Percentiles rank a stretch among this genome's conserved stretches.
phyloP scores from a whole-genome alignment of 2,329 filamentous ascomycete species.

The Rutstroemia sp. region DNA sequence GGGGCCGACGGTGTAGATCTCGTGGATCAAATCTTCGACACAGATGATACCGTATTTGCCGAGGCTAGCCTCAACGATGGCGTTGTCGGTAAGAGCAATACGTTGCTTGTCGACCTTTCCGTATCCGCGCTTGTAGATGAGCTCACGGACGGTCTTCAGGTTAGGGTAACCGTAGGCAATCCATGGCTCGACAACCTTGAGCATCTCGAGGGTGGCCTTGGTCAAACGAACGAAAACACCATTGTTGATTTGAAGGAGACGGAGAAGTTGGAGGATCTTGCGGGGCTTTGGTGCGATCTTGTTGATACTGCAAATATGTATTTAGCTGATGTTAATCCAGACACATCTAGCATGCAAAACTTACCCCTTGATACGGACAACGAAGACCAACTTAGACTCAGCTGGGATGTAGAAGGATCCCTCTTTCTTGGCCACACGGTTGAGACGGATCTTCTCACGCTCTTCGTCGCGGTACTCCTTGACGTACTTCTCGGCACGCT shows the following conservation, averaged over 20 bases:
- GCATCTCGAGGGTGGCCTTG: constrained; percentile 96
- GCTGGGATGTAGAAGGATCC: constrained; percentile 92
- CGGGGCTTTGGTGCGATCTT: constrained; percentile 99
- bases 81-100: constrained; percentile 91
- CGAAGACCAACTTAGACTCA: constrained; percentile 94
- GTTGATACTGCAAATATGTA: constrained; percentile 67
- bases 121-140: constrained; percentile 99
- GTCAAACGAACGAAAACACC: constrained; percentile 96
- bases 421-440: constrained; percentile 81
- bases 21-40: constrained; percentile 98
- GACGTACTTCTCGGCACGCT: constrained; percentile 99
- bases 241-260: constrained; percentile 99
- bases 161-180: constrained; percentile 99
- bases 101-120: constrained; percentile 99
- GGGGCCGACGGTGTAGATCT: constrained; percentile 97
- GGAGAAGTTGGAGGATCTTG: constrained; percentile 99
- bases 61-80: constrained; percentile 92
- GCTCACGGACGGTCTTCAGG: constrained; percentile 97
- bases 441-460: constrained; percentile 95
- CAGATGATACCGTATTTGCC: constrained; percentile 99
- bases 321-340: constrained; percentile 8
- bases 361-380: constrained; percentile 97
- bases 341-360: constrained; percentile 24
- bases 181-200: constrained; percentile 98
- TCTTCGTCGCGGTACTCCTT: constrained; percentile 98